Conservation (phyloP, 148 eudicot genomes). For the Vaccinium darrowii region DNA sequence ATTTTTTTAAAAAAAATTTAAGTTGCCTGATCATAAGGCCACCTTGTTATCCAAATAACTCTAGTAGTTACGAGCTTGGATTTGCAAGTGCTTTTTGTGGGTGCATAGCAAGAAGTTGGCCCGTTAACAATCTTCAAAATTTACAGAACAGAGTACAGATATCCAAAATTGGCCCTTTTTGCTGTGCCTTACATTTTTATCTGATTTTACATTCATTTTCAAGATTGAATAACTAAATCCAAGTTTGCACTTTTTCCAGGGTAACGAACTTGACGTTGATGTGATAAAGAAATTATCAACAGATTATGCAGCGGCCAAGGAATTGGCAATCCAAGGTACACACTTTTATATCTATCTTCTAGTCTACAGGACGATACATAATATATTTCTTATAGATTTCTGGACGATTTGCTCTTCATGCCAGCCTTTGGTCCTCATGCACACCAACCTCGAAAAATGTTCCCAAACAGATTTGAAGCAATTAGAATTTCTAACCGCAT, state of each 20-base stretch:
- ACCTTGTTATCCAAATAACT: neutral
- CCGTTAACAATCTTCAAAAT: neutral
- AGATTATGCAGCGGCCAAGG: slow-evolving; percentile 70
- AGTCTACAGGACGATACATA: neutral
- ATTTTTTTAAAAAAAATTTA: neutral
- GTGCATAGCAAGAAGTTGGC: neutral
- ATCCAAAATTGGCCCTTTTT: neutral
- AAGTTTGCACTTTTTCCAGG: slow-evolving; percentile 34
- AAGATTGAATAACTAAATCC: slow-evolving; percentile 1
- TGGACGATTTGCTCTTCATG: neutral
- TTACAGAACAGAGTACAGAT: neutral
- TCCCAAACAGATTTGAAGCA: neutral
- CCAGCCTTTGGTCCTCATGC: neutral
- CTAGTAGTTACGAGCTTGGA: neutral
- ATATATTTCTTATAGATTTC: neutral
- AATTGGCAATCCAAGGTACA: slow-evolving; percentile 62
- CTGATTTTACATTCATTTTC: neutral
- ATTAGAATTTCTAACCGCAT: neutral
- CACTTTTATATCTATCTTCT: neutral
- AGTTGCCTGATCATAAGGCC: neutral
- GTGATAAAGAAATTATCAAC: slow-evolving; percentile 47
- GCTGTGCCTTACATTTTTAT: neutral
- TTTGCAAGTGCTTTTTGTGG: neutral
- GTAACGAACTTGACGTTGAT: slow-evolving; percentile 67
- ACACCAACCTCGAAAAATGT: neutral